phyloP scores from a whole-genome alignment of 2,329 filamentous ascomycete species.

The Purpureocillium lavendulum region DNA sequence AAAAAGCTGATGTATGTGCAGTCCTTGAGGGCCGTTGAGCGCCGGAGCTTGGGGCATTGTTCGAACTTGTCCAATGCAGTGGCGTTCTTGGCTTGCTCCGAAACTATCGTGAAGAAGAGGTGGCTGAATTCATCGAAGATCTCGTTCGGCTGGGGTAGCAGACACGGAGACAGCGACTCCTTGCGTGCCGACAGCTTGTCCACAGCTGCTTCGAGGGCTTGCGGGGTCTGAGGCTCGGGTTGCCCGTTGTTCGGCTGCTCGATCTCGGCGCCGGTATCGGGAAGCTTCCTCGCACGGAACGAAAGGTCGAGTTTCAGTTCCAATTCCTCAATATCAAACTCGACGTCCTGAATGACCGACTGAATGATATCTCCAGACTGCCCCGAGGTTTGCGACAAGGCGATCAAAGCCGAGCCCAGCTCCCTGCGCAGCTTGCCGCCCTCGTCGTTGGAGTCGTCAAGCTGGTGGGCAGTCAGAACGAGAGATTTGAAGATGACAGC shows the following conservation, averaged over 20 bases:
- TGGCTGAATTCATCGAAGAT: slow-evolving; percentile 52
- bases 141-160: slow-evolving; percentile 39
- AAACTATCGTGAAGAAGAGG: slow-evolving; percentile 47
- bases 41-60: slow-evolving; percentile 44
- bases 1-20: slow-evolving; percentile 70
- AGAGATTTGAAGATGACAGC: slow-evolving; percentile 59
- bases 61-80: slow-evolving; percentile 43
- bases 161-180: slow-evolving; percentile 38
- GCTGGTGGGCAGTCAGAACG: slow-evolving; percentile 49
- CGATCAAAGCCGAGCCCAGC: slow-evolving; percentile 59
- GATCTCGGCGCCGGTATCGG: slow-evolving; percentile 41
- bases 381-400: slow-evolving; percentile 51
- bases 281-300: slow-evolving; percentile 48
- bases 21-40: slow-evolving; percentile 44
- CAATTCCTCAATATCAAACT: slow-evolving; percentile 65
- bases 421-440: slow-evolving; percentile 51
- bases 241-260: slow-evolving; percentile 21
- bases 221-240: slow-evolving; percentile 17
- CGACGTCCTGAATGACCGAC: slow-evolving; percentile 55
- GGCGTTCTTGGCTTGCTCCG: slow-evolving; percentile 29
- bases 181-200: slow-evolving; percentile 27
- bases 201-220: slow-evolving; percentile 30
- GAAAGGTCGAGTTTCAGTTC: slow-evolving; percentile 68
- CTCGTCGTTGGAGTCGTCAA: slow-evolving; percentile 45
- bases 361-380: slow-evolving; percentile 56